phyloP scores from a whole-genome alignment of 2,329 filamentous ascomycete species.

The Xylariomycetidae sp. region DNA sequence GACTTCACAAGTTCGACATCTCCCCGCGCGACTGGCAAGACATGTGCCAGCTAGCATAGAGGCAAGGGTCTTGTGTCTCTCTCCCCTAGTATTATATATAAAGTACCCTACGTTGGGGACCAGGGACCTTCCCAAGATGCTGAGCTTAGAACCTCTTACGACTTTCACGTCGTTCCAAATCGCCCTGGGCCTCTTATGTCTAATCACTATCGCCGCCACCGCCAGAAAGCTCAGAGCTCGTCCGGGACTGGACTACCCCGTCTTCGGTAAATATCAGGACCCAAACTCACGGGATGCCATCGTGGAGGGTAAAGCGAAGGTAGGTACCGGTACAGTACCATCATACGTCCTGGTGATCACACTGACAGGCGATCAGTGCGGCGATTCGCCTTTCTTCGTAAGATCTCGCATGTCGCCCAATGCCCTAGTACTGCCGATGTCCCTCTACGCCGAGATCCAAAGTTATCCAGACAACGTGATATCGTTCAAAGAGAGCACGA shows the following conservation, averaged over 20 bases:
- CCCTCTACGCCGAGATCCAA: background rate
- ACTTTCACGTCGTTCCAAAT: too few species aligned
- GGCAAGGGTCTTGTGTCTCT: too few species aligned
- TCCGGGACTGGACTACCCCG: background rate
- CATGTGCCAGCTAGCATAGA: too few species aligned
- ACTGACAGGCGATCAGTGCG: background rate
- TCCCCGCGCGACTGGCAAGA: too few species aligned
- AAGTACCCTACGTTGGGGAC: too few species aligned
- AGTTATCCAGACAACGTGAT: background rate
- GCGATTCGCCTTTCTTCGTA: conserved; percentile 1
- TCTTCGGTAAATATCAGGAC: background rate
- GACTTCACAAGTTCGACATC: too few species aligned
- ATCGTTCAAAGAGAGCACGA: background rate
- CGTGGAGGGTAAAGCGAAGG: background rate
- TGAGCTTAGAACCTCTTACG: too few species aligned
- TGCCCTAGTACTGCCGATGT: background rate
- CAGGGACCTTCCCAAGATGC: too few species aligned
- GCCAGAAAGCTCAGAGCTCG: too few species aligned
- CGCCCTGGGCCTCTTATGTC: too few species aligned
- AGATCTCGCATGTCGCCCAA: background rate
- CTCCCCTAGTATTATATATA: too few species aligned
- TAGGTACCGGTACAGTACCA: background rate
- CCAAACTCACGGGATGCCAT: background rate
- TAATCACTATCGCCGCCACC: too few species aligned
- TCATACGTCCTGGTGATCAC: background rate